These are phyloP conservation scores for Papilionanthe hybrid DNA, from an alignment of 116 monocot genomes.

Conservation along the genomic window DNA sequence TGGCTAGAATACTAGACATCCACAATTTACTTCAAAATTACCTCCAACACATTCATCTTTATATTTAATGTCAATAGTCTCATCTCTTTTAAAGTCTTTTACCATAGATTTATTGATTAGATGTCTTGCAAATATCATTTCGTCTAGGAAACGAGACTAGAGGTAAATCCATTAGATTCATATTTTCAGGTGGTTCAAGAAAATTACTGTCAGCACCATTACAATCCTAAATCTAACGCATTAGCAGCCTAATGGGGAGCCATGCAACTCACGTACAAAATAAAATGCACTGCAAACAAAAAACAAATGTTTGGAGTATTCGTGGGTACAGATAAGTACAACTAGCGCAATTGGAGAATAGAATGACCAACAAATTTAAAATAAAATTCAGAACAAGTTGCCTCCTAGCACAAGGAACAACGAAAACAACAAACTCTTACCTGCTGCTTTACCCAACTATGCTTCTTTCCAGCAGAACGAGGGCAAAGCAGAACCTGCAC, in stretches of 20 bases:
- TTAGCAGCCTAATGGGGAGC: background rate
- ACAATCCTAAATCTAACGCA: background rate
- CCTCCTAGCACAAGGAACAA: background rate
- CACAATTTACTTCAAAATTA: no score
- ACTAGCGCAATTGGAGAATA: background rate
- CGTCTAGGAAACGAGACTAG: no score
- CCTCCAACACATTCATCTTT: no score
- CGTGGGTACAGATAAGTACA: background rate
- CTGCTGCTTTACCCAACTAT: constrained; percentile 73
- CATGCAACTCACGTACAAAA: background rate
- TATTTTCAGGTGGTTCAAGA: no score
- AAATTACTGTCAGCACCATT: no score
- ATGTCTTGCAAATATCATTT: no score
- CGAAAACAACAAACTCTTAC: constrained; percentile 18
- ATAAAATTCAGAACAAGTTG: background rate
- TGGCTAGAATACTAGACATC: no score
- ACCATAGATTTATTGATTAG: no score
- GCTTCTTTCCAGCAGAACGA: constrained; percentile 78
- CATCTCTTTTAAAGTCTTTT: no score
- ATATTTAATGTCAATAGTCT: no score
- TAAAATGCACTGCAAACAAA: background rate
- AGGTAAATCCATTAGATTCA: no score
- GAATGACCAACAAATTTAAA: background rate
- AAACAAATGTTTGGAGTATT: background rate
- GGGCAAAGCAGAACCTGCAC: constrained; percentile 87